Base-by-base conservation (phyloP, 2,329 filamentous ascomycete species). In the Neophaeococcomyces aloes region DNA sequence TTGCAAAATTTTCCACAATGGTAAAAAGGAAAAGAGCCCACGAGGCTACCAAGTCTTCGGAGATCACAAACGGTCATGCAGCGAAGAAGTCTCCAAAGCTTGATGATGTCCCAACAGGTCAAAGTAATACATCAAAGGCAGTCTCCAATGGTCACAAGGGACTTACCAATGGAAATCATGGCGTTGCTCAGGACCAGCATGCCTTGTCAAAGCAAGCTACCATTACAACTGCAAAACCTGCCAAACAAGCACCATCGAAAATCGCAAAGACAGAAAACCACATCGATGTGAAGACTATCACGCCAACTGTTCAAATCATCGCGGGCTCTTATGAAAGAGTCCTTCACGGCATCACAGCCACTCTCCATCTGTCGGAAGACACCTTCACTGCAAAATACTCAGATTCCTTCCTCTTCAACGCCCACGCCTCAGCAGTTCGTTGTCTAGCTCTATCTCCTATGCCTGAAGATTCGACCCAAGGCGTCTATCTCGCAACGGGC, bases 321-420 rank as follows among this genome's bases (percentile, higher is more conserved):
- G 81, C 86, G 5, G 91, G 91, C 37, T 95, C 88, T 42, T 98
- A 98, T 66, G 91, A 98, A 60, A 78, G 87, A 51, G 79, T 93
- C 38, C 75, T 98, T 15, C 91, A 98, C 62, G 91, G 91, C 48
- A 74, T 95, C 56, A 86, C 83, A 6, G 87, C 83, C n/a, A 78
- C 78, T 2, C 69, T 94, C 41, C 69, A 74, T 18, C 39, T 53
- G 25, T 51, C 59, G 41, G 45, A 56, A 15, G 29, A 27, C n/a
- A 36, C 43, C 21, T 29, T 45, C 11, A 42, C 39, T 49, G 70
- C 80, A 43, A 72, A 79, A 40, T 96, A 95, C 59, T 77, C 85
- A 53, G 89, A 96, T 63, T 89, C 85, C 0, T 98, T 98, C 63
- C 76, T 98, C 45, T 95, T 98, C 75, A 86, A 88, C 59, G 88